Percentiles rank a stretch among this genome's conserved stretches.
Evolutionary conservation across 2,329 filamentous ascomycete genomes (phyloP).

Genomic region (Cryphonectria carpinicola): DNA sequence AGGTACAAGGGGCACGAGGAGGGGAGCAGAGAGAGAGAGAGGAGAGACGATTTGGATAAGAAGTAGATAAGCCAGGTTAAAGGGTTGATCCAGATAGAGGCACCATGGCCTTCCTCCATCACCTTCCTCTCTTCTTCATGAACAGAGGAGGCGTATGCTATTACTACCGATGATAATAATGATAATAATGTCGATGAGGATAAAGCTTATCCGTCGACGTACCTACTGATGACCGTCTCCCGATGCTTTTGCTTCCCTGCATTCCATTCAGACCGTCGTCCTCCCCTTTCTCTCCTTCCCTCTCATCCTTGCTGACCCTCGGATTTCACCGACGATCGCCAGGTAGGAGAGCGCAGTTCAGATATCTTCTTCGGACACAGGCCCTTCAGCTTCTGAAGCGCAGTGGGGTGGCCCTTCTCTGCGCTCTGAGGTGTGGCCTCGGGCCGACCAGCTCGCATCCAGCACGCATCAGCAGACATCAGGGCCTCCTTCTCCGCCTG

Average conservation of each 20-base stretch:
- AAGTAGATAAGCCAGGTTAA: not conserved
- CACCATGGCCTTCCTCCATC: not conserved
- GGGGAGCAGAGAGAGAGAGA: not conserved
- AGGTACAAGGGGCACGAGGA: not conserved
- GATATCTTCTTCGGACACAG: not conserved
- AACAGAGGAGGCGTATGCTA: not conserved
- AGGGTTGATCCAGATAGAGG: not conserved
- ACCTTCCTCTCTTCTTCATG: not conserved
- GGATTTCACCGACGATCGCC: not conserved
- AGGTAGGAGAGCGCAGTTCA: not conserved
- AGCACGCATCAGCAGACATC: constrained; percentile 2
- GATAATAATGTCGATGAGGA: too few relatives aligned
- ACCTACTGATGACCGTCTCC: not conserved
- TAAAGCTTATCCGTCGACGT: not conserved
- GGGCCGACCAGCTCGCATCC: not conserved
- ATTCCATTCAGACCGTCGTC: not conserved
- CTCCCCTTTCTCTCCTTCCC: not conserved
- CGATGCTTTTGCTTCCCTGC: not conserved
- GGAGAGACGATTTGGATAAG: too few relatives aligned
- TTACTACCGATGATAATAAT: not conserved
- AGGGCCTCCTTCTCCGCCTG: constrained; percentile 32
- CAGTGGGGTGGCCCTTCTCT: not conserved
- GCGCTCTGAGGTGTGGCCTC: not conserved
- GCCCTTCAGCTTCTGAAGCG: not conserved
- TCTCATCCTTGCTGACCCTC: not conserved